A percentile compares a stretch with the other conserved stretches of the same genome.
Evolutionary conservation across 2,329 filamentous ascomycete species (phyloP).

Genomic region (Leptographium lundbergii): DNA sequence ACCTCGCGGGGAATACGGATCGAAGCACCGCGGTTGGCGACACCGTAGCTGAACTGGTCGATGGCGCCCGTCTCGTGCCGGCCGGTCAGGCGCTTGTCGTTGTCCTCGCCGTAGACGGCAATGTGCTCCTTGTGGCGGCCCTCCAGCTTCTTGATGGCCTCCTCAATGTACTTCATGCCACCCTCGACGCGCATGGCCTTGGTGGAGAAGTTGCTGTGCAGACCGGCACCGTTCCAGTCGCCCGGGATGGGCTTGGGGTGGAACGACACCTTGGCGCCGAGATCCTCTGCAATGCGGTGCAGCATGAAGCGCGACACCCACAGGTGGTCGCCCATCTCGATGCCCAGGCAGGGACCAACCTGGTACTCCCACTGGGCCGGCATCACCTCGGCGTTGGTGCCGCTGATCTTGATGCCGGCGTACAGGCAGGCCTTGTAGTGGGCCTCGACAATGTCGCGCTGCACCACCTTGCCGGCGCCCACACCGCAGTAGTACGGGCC

Average conservation of each 20-base stretch:
- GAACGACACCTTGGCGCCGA: constrained; percentile 89
- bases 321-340: constrained; percentile 73
- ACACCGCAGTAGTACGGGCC: constrained; percentile 98
- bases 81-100: constrained; percentile 86
- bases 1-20: constrained; percentile 64
- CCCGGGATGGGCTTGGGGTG: constrained; percentile 91
- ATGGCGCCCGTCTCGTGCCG: constrained; percentile 89
- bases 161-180: constrained; percentile 92
- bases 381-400: constrained; percentile 99
- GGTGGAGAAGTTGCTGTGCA: constrained; percentile 84
- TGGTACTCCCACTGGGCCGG: constrained; percentile 16
- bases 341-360: constrained; percentile 14
- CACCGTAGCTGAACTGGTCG: constrained; percentile 85
- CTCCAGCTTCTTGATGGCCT: constrained; percentile 71
- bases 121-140: constrained; percentile 72
- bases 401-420: constrained; percentile 83
- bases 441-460: constrained; percentile 93
- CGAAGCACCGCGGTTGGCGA: constrained; percentile 89
- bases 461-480: constrained; percentile 91
- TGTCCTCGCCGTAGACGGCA: constrained; percentile 86
- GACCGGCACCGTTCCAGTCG: constrained; percentile 72
- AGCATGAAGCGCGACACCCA: constrained; percentile 89
- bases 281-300: constrained; percentile 71
- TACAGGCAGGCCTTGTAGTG: constrained; percentile 66
- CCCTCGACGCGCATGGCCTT: constrained; percentile 79